These are phyloP conservation scores for Paecilomyces fulvus DNA, from an alignment of 2,329 filamentous ascomycete species.

Conservation along the genomic window DNA sequence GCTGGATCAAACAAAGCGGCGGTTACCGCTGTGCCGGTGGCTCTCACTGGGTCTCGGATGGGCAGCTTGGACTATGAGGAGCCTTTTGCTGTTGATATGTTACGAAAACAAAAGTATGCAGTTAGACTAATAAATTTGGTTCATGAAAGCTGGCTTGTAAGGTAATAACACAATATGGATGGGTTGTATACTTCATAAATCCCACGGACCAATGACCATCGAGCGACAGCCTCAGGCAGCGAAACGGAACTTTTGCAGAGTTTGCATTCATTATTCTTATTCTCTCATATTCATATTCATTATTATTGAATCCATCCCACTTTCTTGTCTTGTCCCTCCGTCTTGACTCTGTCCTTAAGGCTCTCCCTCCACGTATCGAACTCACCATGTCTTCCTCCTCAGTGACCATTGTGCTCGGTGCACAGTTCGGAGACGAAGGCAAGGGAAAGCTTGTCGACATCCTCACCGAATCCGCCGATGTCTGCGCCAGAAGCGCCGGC, in stretches of 20 bases:
- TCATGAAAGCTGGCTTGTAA: no score
- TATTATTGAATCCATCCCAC: neutral
- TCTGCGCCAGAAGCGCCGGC: slow-evolving; percentile 38
- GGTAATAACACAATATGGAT: no score
- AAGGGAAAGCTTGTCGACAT: slow-evolving; percentile 43
- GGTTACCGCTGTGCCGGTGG: slow-evolving; percentile 36
- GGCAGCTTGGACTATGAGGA: neutral
- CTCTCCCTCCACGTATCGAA: neutral
- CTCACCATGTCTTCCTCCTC: neutral
- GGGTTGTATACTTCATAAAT: no score
- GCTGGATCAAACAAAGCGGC: slow-evolving; percentile 51
- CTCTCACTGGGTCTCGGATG: slow-evolving; percentile 3
- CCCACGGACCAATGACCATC: neutral
- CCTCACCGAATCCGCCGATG: slow-evolving; percentile 35
- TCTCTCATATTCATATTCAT: no score
- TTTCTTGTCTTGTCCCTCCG: neutral
- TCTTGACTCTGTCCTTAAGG: neutral
- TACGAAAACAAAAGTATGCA: no score
- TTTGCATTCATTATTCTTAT: neutral
- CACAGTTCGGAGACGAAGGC: slow-evolving; percentile 43
- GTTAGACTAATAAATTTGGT: no score
- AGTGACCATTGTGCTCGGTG: slow-evolving; percentile 39
- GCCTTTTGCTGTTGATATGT: no score
- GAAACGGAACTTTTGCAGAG: neutral
- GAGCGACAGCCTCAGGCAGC: neutral